phyloP scores from a whole-genome alignment of 331 rosid species.

The Acacia concinna region DNA sequence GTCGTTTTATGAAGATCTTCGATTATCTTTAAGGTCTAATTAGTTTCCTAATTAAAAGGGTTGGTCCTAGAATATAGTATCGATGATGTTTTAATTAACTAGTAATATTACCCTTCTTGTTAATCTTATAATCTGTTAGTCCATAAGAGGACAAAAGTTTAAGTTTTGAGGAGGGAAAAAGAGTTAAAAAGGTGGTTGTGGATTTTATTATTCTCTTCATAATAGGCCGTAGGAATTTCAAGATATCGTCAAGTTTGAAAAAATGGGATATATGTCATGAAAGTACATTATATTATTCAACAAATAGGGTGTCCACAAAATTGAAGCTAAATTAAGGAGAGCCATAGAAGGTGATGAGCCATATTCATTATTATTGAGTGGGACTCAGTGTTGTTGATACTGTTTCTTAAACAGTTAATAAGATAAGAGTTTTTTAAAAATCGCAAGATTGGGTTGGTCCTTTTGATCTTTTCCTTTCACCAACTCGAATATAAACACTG shows the following conservation, averaged over 20 bases:
- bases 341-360: slow-evolving; percentile 41
- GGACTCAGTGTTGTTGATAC: slow-evolving; percentile 19
- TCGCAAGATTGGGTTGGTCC: slow-evolving; percentile 22
- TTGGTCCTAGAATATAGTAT: background rate
- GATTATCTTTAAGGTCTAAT: background rate
- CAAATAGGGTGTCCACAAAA: slow-evolving; percentile 14
- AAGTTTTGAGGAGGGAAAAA: background rate
- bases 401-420: slow-evolving; percentile 21
- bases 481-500: slow-evolving; percentile 27
- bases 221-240: slow-evolving; percentile 3
- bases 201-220: slow-evolving; percentile 1
- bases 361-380: slow-evolving; percentile 24
- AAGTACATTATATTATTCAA: background rate
- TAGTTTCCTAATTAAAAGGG: background rate
- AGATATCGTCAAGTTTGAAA: slow-evolving; percentile 12
- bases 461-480: background rate
- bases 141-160: background rate
- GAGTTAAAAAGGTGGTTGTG: background rate
- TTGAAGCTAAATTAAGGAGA: slow-evolving; percentile 25
- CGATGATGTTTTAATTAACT: background rate
- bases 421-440: slow-evolving; percentile 7
- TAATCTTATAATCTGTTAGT: background rate
- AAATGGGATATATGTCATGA: background rate
- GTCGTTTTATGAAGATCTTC: background rate
- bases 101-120: background rate